Evolutionary conservation across 306 rosid genomes (phyloP).

Genomic region (Cucurbita argyrosperma): DNA sequence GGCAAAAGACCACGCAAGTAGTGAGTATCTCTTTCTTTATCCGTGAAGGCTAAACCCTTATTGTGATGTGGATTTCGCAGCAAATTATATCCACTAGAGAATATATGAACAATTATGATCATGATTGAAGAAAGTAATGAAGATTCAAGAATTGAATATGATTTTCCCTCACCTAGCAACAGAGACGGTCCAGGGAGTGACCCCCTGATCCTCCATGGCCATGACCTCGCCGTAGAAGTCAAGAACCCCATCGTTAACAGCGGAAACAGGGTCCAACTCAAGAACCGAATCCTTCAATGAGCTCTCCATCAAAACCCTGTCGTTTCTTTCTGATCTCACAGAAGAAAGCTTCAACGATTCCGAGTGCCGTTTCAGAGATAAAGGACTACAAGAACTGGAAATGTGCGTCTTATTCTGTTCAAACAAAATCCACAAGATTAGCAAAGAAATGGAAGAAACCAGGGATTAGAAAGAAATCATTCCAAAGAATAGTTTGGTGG

Average conservation of each 20-base stretch:
- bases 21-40: slow-evolving; percentile 82
- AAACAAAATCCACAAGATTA: neutral
- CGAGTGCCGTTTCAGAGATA: slow-evolving; percentile 23
- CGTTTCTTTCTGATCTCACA: slow-evolving; percentile 30
- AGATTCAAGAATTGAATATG: neutral
- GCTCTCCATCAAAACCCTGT: slow-evolving; percentile 28
- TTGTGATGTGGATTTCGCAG: slow-evolving; percentile 83
- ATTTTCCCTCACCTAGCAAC: slow-evolving; percentile 54
- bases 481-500: neutral
- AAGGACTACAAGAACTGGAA: slow-evolving; percentile 16
- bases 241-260: slow-evolving; percentile 2
- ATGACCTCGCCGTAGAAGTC: slow-evolving; percentile 53
- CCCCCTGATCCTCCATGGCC: slow-evolving; percentile 57
- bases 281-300: slow-evolving; percentile 20
- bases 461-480: neutral
- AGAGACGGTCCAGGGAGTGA: slow-evolving; percentile 82
- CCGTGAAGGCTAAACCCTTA: slow-evolving; percentile 85
- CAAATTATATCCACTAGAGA: slow-evolving; percentile 56
- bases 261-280: no score
- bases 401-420: slow-evolving; percentile 27
- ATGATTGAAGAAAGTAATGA: neutral
- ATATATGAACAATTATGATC: neutral
- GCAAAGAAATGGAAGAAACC: neutral
- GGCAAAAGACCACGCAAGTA: slow-evolving; percentile 90
- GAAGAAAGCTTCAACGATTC: slow-evolving; percentile 29